Evolutionary conservation across 2,329 filamentous ascomycete species (phyloP).

Genomic region (Xylariaceae sp.): DNA sequence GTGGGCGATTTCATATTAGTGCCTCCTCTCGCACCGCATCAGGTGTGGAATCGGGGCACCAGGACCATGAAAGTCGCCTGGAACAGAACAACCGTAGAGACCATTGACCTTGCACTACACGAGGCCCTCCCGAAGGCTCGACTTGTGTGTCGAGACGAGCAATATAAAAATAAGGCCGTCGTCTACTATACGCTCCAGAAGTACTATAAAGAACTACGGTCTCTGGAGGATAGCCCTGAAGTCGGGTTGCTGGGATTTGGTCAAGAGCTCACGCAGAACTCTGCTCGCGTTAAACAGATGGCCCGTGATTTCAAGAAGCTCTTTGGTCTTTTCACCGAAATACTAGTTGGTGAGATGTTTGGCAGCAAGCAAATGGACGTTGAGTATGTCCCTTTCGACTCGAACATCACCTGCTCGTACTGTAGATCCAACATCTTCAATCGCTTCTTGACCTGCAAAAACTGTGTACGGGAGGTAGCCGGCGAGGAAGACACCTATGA

Average conservation of each 20-base stretch:
- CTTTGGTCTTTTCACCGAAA: slow-evolving; percentile 69
- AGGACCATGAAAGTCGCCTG: slow-evolving; percentile 96
- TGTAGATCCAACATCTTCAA: slow-evolving; percentile 97
- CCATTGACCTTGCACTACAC: slow-evolving; percentile 74
- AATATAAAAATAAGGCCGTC: slow-evolving; percentile 98
- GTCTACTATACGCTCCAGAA: slow-evolving; percentile 81
- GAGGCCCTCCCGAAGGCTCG: slow-evolving; percentile 86
- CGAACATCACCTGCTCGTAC: slow-evolving; percentile 91
- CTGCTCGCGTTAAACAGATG: slow-evolving; percentile 57
- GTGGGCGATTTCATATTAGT: slow-evolving; percentile 90
- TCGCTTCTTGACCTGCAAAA: slow-evolving; percentile 85
- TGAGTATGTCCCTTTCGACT: slow-evolving; percentile 77
- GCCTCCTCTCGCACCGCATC: slow-evolving; percentile 90
- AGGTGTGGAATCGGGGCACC: slow-evolving; percentile 97
- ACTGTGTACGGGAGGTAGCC: slow-evolving; percentile 62
- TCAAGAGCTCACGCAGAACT: slow-evolving; percentile 39
- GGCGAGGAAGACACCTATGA: slow-evolving; percentile 84
- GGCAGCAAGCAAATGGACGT: slow-evolving; percentile 63
- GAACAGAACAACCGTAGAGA: slow-evolving; percentile 93
- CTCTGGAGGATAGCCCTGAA: slow-evolving; percentile 46
- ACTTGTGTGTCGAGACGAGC: slow-evolving; percentile 91
- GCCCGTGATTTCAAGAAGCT: slow-evolving; percentile 76
- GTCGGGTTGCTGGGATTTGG: slow-evolving; percentile 44
- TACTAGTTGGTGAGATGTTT: slow-evolving; percentile 84
- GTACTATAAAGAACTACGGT: slow-evolving; percentile 59